Conservation (phyloP, 768 basidiomycete genomes). For the Pleurotus djamor region DNA sequence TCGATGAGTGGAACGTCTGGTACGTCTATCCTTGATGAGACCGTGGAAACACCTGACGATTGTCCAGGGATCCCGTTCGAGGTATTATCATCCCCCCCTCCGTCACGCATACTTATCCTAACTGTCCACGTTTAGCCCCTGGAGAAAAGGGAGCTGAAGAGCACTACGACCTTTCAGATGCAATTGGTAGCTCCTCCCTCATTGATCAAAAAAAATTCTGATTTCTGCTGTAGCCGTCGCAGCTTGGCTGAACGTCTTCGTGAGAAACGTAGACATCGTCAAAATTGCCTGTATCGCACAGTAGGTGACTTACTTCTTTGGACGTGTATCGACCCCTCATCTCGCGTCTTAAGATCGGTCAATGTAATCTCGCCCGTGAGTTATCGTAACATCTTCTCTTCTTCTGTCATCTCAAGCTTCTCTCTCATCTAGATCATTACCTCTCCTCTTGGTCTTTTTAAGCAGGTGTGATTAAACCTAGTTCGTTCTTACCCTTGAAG, state of each 20-base stretch:
- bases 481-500: not conserved
- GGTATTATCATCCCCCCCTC: constrained; percentile 15
- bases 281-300: constrained; percentile 64
- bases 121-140: constrained; percentile 26
- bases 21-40: constrained; percentile 10
- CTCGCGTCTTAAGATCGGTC: constrained; percentile 26
- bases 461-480: constrained; percentile 16
- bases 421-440: constrained; percentile 34
- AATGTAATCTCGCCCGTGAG: constrained; percentile 47
- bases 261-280: constrained; percentile 56
- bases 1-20: constrained; percentile 61
- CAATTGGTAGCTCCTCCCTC: constrained; percentile 27
- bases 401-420: not conserved
- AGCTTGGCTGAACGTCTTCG: constrained; percentile 60
- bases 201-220: not conserved
- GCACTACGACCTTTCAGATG: constrained; percentile 52
- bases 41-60: not conserved
- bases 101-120: not conserved
- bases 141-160: constrained; percentile 51
- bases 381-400: not conserved
- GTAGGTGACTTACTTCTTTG: constrained; percentile 23
- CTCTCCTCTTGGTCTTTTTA: constrained; percentile 38
- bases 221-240: constrained; percentile 40
- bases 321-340: not conserved
- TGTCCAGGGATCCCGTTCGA: constrained; percentile 39